A percentile compares a stretch with the other conserved stretches of the same genome.
phyloP scores from a whole-genome alignment of 2,329 filamentous ascomycete species.

The Trichoderma breve region DNA sequence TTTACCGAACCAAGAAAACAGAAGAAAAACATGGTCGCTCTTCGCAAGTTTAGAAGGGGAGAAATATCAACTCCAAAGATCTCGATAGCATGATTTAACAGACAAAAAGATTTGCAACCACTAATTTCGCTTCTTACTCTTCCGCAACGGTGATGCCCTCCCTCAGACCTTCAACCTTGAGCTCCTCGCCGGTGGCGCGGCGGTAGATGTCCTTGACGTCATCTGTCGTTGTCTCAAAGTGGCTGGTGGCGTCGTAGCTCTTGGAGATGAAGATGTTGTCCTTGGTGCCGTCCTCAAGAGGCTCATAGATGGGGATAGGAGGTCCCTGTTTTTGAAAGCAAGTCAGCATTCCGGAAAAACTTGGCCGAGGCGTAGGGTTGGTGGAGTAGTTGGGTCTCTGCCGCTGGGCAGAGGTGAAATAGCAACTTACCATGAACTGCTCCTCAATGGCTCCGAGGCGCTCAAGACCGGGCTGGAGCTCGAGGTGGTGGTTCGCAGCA shows the following conservation, averaged over 20 bases:
- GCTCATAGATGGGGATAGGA: slow-evolving; percentile 92
- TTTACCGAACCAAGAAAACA: slow-evolving; percentile 12
- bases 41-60: background rate
- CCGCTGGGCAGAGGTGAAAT: background rate
- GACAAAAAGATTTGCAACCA: slow-evolving; percentile 12
- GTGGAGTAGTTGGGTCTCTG: background rate
- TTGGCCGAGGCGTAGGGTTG: background rate
- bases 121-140: slow-evolving; percentile 47
- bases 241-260: slow-evolving; percentile 96
- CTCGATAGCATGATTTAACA: slow-evolving; percentile 11
- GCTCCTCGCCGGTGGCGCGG: slow-evolving; percentile 77
- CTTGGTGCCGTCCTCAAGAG: slow-evolving; percentile 73
- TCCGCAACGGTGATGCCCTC: slow-evolving; percentile 74
- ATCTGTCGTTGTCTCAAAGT: slow-evolving; percentile 90
- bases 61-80: slow-evolving; percentile 16
- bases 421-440: slow-evolving; percentile 76
- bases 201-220: slow-evolving; percentile 93
- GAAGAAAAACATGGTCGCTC: slow-evolving; percentile 11
- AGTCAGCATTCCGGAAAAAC: background rate
- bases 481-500: slow-evolving; percentile 88
- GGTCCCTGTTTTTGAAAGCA: slow-evolving; percentile 51
- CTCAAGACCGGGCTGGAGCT: slow-evolving; percentile 89
- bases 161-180: slow-evolving; percentile 83
- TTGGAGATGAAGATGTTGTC: slow-evolving; percentile 98
- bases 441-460: slow-evolving; percentile 92